Conservation (phyloP, 306 rosid species). For the Carpinus viminea region DNA sequence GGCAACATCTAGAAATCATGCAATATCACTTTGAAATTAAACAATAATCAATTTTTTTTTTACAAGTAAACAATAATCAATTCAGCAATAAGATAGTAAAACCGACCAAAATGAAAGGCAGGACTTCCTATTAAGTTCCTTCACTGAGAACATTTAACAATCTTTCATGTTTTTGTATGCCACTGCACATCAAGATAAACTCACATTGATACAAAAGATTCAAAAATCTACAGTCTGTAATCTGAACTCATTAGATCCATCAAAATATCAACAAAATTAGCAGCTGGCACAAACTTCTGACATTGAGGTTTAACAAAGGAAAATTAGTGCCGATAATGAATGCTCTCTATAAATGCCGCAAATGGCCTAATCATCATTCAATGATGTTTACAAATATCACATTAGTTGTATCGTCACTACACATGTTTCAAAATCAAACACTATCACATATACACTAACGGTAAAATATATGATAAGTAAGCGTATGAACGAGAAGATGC, state of each 20-base stretch:
- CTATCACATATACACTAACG: neutral
- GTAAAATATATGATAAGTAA: neutral
- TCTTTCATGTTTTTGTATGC: neutral
- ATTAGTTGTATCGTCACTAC: neutral
- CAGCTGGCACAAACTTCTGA: neutral
- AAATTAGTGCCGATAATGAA: neutral
- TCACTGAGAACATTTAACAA: neutral
- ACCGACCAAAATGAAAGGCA: neutral
- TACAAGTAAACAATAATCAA: no score
- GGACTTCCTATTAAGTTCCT: neutral
- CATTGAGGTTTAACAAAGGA: neutral
- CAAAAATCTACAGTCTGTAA: neutral
- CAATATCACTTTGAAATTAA: neutral
- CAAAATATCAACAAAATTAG: neutral
- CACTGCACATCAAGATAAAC: neutral
- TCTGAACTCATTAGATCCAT: neutral
- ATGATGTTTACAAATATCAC: neutral
- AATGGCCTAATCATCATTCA: neutral
- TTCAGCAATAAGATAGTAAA: neutral
- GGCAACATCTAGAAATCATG: neutral
- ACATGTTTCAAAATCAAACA: neutral
- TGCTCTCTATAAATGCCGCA: neutral
- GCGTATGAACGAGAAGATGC: neutral
- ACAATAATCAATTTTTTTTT: neutral
- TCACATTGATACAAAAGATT: neutral